Conservation (phyloP, 2,329 filamentous ascomycete species). For the Diaporthe sp. region DNA sequence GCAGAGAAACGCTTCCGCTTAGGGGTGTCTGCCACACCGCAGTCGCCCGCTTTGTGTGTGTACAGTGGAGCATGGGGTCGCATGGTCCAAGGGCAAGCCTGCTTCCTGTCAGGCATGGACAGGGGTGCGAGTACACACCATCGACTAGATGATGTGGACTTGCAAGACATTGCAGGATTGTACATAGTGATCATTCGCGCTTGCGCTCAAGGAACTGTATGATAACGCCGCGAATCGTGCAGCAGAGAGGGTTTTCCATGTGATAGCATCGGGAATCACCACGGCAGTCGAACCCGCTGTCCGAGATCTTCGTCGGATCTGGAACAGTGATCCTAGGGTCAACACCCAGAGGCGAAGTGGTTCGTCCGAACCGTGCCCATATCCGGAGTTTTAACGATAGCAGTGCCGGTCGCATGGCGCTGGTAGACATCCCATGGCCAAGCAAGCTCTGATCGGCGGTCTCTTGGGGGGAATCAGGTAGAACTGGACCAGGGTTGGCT, state of each 20-base stretch:
- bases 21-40: conserved; percentile 15
- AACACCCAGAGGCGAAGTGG: neutral
- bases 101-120: conserved; percentile 5
- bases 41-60: conserved; percentile 24
- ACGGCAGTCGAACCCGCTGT: neutral
- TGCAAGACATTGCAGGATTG: conserved; percentile 29
- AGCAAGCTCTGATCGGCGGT: conserved; percentile 11
- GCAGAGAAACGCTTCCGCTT: conserved; percentile 25
- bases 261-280: neutral
- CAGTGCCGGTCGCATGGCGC: neutral
- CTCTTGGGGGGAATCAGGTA: neutral
- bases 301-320: neutral
- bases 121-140: conserved; percentile 9
- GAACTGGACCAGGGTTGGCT: neutral
- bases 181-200: conserved; percentile 7
- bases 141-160: conserved; percentile 26
- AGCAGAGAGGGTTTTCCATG: neutral
- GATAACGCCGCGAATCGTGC: neutral
- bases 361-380: conserved; percentile 17
- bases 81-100: conserved; percentile 29
- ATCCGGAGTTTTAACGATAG: conserved; percentile 4
- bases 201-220: neutral
- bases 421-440: neutral
- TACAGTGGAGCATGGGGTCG: conserved; percentile 14
- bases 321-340: neutral